Conservation (phyloP, 2,329 filamentous ascomycete genomes). For the Penicillium sp. region DNA sequence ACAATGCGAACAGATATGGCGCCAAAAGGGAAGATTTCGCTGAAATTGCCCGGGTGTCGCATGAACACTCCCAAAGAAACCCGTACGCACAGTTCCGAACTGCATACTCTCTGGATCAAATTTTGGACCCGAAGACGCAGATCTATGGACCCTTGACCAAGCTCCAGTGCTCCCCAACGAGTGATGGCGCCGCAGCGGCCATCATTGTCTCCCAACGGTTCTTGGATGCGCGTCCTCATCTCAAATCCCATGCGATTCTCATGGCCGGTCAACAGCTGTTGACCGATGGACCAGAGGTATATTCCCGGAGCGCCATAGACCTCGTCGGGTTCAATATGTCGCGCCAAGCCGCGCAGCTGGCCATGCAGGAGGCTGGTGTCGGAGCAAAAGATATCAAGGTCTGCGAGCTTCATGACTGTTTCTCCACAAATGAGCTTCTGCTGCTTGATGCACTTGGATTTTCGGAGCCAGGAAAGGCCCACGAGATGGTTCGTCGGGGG, state of each 20-base stretch:
- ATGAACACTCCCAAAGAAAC: constrained; percentile 79
- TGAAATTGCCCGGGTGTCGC: constrained; percentile 86
- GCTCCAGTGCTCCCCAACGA: constrained; percentile 93
- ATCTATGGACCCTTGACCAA: constrained; percentile 85
- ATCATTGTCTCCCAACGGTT: constrained; percentile 82
- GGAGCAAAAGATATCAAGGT: constrained; percentile 62
- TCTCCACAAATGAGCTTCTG: constrained; percentile 87
- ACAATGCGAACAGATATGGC: constrained; percentile 54
- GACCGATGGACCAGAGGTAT: constrained; percentile 74
- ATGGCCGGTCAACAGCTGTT: constrained; percentile 79
- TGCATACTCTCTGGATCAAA: constrained; percentile 76
- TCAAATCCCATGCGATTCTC: constrained; percentile 68
- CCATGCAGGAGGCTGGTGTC: constrained; percentile 60
- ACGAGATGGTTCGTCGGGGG: constrained; percentile 75
- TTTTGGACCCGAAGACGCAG: constrained; percentile 59
- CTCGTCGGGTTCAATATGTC: constrained; percentile 84
- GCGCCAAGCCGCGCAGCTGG: constrained; percentile 57
- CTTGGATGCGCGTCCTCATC: constrained; percentile 73
- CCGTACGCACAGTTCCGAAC: constrained; percentile 93
- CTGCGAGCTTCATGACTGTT: constrained; percentile 92
- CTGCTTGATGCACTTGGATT: constrained; percentile 78
- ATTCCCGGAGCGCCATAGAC: constrained; percentile 72
- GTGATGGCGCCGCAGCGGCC: constrained; percentile 79
- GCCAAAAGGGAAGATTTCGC: constrained; percentile 77
- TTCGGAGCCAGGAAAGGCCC: constrained; percentile 69